Conservation (phyloP, 306 rosid species). For the barrel medic (Medicago truncatula) region MtrunA17r5.0-ANR NC_053045.1:36664501-36665000, state of each 20-base stretch:
- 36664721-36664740: constrained; percentile 28
- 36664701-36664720: neutral
- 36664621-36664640: neutral
- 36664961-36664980: constrained; percentile 37
- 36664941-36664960: neutral
- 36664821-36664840: too few relatives aligned
- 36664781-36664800: constrained; percentile 39
- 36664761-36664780: neutral
- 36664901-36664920: constrained; percentile 44
- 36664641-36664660: constrained; percentile 24
- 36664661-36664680: neutral
- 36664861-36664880: constrained; percentile 26
- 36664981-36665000: neutral
- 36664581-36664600: constrained; percentile 30
- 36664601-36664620: constrained; percentile 32
- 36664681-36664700: constrained; percentile 1
- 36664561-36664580: neutral
- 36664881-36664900: constrained; percentile 13
- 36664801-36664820: constrained; percentile 25
- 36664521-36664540: neutral
- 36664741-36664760: neutral
- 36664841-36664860: neutral
- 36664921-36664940: constrained; percentile 13
- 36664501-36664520: constrained; percentile 30
- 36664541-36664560: neutral